phyloP scores from a whole-genome alignment of 441 rosid genomes.

The Gossypium davidsonii region DNA sequence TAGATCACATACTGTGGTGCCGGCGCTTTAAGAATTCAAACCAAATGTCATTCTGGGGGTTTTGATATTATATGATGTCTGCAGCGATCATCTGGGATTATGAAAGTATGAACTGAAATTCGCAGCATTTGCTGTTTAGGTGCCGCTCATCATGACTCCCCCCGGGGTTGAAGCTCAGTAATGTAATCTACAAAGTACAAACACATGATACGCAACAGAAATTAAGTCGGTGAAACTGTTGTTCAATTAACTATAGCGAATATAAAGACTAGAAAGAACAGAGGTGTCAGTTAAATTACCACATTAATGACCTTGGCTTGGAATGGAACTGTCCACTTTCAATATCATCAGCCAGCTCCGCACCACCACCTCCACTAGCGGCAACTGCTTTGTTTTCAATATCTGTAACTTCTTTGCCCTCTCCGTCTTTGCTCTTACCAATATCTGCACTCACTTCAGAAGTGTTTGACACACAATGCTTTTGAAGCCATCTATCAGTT shows the following conservation, averaged over 20 bases:
- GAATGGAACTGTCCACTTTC: constrained; percentile 25
- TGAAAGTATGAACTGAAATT: background rate
- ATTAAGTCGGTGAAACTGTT: background rate
- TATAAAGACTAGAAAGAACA: background rate
- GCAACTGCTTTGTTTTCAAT: constrained; percentile 36
- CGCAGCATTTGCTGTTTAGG: background rate
- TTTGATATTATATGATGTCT: background rate
- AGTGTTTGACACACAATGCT: constrained; percentile 57
- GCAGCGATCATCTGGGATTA: background rate
- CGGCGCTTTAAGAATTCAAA: background rate
- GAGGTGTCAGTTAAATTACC: constrained; percentile 30
- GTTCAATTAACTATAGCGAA: background rate
- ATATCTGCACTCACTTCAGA: constrained; percentile 37
- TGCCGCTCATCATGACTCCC: background rate
- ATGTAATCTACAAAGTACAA: constrained; percentile 8
- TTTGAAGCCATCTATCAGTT: constrained; percentile 89
- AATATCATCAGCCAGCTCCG: constrained; percentile 42
- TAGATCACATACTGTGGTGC: background rate
- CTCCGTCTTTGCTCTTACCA: constrained; percentile 28
- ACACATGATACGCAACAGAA: background rate
- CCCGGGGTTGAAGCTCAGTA: background rate
- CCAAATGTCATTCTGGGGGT: background rate
- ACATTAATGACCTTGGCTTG: constrained; percentile 50
- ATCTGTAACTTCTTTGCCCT: constrained; percentile 29
- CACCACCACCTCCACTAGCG: constrained; percentile 52